Evolutionary conservation across 768 basidiomycete genomes (phyloP), one percentile per base, ranked within the genome.

Genomic region (Tricholoma flavovirens): DNA sequence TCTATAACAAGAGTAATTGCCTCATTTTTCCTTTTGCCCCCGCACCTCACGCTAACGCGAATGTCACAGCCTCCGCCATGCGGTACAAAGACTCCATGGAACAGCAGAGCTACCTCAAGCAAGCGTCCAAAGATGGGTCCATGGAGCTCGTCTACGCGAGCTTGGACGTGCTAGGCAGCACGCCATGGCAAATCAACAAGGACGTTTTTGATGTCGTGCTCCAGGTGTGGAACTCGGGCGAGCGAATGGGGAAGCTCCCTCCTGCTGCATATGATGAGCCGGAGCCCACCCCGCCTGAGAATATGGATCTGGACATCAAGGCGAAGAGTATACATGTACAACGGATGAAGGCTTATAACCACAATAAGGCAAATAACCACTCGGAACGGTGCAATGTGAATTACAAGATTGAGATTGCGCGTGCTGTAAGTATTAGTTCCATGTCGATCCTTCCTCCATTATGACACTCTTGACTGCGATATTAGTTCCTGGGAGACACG

Each of bases 381-480:
- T 91, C 90, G 3, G 91, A 94, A 43, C 78, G 96, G 42, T 98
- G 96, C 69, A 90, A 79, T 65, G 85, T 94, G 48, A 98, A 98
- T 68, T 98, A 98, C 71, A 96, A 94, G 69, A 85, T 99, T 56
- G 96, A 98, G 73, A 96, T 98, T 64, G 94, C 93, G 8, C 81
- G 90, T 51, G 86, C 94, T 51, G 92, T 93, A 67, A 69, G 86
- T 78, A 10, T 33, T 52, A 21, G 26, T 45, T 22, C 53, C 42
- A 36, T 42, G 3, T 32, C 17, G 30, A 10, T 30, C 56, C 36
- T 60, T 30, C 19, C 26, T 5, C 12, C 5, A 22, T 56, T 43
- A 60, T 49, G 59, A 58, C 59, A 21, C 56, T 46, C 26, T 56
- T 24, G 12, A 2, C 24, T 3, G 1, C n/a, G 3, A 12, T 24